Evolutionary conservation across 1,139 yeast genomes (phyloP).

Genomic region (Meyerozyma elateridarum): DNA sequence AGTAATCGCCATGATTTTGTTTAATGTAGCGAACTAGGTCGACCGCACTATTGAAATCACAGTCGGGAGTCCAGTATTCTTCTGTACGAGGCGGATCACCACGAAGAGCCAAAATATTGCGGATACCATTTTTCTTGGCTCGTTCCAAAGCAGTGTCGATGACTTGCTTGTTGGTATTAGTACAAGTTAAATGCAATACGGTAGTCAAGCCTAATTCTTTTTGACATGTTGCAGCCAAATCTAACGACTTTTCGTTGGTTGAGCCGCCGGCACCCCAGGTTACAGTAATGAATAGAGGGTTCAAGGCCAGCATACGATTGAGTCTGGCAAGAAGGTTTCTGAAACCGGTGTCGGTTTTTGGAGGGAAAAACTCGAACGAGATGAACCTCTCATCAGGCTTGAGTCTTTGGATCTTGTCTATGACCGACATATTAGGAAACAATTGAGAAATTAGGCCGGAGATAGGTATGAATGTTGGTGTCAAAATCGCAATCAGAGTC

Average conservation of each 20-base stretch:
- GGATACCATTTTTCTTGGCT: slow-evolving; percentile 75
- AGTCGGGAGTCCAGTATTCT: slow-evolving; percentile 56
- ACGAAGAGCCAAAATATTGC: slow-evolving; percentile 84
- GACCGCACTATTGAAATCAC: slow-evolving; percentile 67
- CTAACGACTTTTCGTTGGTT: slow-evolving; percentile 81
- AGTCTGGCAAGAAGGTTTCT: slow-evolving; percentile 81
- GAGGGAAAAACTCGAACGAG: slow-evolving; percentile 95
- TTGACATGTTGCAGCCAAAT: slow-evolving; percentile 75
- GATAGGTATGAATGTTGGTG: not conserved
- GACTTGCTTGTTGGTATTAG: slow-evolving; percentile 74
- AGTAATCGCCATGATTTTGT: slow-evolving; percentile 62
- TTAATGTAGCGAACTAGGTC: slow-evolving; percentile 81
- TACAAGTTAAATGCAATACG: slow-evolving; percentile 91
- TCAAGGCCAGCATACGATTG: slow-evolving; percentile 81
- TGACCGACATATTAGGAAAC: slow-evolving; percentile 26
- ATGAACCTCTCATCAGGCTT: slow-evolving; percentile 56
- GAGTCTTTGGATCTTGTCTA: slow-evolving; percentile 50
- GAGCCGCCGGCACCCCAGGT: slow-evolving; percentile 99
- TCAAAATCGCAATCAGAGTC: slow-evolving; percentile 1
- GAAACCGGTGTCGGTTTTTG: slow-evolving; percentile 86
- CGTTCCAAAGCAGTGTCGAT: slow-evolving; percentile 72
- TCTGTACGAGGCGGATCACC: slow-evolving; percentile 95
- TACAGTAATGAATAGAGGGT: slow-evolving; percentile 84
- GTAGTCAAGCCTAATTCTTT: slow-evolving; percentile 76
- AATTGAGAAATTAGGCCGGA: too few relatives aligned